Conservation (phyloP, 306 rosid species). For the Lagenaria siceraria region DNA sequence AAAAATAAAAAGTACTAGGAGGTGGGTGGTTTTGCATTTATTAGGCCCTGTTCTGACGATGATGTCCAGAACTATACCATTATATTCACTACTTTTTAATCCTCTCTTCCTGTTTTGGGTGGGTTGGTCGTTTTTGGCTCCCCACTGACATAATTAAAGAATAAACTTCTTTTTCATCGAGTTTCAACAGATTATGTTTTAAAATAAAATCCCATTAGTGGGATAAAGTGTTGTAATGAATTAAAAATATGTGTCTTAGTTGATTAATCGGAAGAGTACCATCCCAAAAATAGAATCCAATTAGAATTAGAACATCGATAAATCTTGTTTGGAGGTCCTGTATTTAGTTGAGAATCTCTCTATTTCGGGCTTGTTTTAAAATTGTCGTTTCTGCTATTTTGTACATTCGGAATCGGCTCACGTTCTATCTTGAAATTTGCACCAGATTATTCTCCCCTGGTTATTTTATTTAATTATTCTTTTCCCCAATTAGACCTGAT, state of each 20-base stretch:
- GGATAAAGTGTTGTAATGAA: background rate
- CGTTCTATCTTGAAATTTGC: background rate
- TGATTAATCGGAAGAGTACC: background rate
- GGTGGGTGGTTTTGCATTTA: background rate
- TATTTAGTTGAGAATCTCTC: background rate
- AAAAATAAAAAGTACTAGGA: background rate
- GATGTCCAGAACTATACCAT: background rate
- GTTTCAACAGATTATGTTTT: background rate
- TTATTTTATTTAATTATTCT: background rate
- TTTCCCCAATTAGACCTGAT: background rate
- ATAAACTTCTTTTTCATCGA: background rate
- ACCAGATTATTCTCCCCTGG: background rate
- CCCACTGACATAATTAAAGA: background rate
- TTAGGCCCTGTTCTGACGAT: background rate
- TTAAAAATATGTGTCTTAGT: background rate
- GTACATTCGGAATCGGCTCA: background rate
- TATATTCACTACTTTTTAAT: background rate
- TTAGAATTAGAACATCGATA: background rate
- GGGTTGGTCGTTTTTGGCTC: background rate
- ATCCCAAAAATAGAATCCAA: background rate
- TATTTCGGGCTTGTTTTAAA: background rate
- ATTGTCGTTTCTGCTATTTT: background rate
- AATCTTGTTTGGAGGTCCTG: background rate
- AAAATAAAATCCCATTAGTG: background rate
- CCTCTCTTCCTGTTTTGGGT: background rate